Base-by-base conservation (phyloP, 2,329 filamentous ascomycete genomes). In the Arthroderma sp. region DNA sequence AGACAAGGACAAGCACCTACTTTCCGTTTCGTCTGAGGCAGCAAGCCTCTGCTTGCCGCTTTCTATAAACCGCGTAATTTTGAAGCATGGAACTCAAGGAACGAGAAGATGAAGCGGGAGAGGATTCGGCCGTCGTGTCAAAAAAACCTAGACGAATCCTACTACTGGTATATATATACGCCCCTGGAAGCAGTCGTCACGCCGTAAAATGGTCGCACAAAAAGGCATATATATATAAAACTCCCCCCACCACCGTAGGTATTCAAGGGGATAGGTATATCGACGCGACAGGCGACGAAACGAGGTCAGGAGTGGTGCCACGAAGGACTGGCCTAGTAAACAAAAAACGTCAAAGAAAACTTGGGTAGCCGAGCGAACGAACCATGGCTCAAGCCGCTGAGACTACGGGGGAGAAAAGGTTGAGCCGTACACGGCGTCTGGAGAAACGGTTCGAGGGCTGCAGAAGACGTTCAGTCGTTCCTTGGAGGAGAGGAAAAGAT, bases 41-140 rank as follows among this genome's bases (percentile, higher is more conserved):
- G 64, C 64, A 67, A 67, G 64, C 65, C 62, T 60, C 61, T 60
- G 64, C 65, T 66, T 66, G 64, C 64, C 60, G 65, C 65, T 62
- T 57, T 58, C 55, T 52, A 62, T 66, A 65, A 60, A 51, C 56
- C 57, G 57, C 59, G 62, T 57, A 66, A 66, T 65, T 55, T 60
- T 65, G 63, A 64, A 62, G 62, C 64, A 67, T 67, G 62, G 62
- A 64, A 66, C 58, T 60, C 55, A 58, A 57, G 55, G 52, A 48
- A 48, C 40, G 38, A 38, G 31, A 22, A 22, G 15, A 22, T 22
- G 15, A 22, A 22, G 15, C 15, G 15, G 15, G 15, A 22, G 15
- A 22, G 15, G 15, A 22, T 22, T 22, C 15, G 15, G 15, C 15
- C 15, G 15, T 22, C 15, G 15, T 22, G 15, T 22, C 15, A 22